Percentiles rank a stretch among this genome's conserved stretches.
These are phyloP conservation scores for Linnemannia exigua DNA, from an alignment of 192 early-diverging fungal species.

Conservation along the genomic window DNA sequence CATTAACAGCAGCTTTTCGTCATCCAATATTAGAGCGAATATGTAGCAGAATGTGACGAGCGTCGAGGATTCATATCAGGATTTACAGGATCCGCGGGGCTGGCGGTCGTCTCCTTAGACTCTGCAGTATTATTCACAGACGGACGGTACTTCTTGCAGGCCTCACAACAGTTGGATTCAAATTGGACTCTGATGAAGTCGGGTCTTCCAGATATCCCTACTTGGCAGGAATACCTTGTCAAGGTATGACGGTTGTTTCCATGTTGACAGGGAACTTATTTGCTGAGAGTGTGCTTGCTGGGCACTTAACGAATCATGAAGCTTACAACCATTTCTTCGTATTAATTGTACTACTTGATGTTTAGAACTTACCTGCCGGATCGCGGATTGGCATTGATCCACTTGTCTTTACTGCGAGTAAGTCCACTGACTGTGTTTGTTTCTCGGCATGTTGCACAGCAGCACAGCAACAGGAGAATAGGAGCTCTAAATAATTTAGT, in stretches of 20 bases:
- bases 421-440: neutral
- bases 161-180: slow-evolving; percentile 82
- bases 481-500: neutral
- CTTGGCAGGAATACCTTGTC: slow-evolving; percentile 90
- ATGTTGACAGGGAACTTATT: neutral
- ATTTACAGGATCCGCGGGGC: slow-evolving; percentile 94
- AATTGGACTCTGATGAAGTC: slow-evolving; percentile 97
- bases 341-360: neutral
- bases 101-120: slow-evolving; percentile 85
- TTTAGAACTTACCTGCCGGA: slow-evolving; percentile 69
- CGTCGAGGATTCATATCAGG: slow-evolving; percentile 93
- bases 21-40: slow-evolving; percentile 82
- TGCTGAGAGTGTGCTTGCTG: neutral
- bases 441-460: no score
- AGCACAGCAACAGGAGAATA: neutral
- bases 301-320: neutral
- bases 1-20: no score
- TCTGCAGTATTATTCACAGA: slow-evolving; percentile 96
- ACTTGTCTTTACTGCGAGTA: slow-evolving; percentile 81
- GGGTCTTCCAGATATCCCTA: slow-evolving; percentile 87
- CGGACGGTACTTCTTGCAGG: slow-evolving; percentile 98
- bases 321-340: neutral
- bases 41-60: slow-evolving; percentile 91
- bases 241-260: slow-evolving; percentile 60
- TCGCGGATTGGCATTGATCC: slow-evolving; percentile 94